phyloP scores from a whole-genome alignment of 2,329 filamentous ascomycete genomes.

The Calonectria ilicicola region DNA sequence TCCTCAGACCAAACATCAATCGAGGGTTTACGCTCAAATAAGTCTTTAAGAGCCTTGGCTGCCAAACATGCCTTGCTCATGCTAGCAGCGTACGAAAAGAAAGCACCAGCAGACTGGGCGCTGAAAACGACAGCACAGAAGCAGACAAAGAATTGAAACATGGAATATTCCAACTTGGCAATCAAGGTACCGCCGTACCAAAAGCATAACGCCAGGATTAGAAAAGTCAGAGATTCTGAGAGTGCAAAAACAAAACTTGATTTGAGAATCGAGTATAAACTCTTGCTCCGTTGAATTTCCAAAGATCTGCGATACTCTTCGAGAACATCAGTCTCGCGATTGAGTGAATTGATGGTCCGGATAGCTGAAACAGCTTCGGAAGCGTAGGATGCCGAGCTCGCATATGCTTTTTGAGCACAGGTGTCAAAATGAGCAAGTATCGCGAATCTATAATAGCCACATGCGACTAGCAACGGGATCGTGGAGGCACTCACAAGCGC shows the following conservation, averaged over 20 bases:
- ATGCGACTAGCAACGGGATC: neutral
- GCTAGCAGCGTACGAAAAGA: constrained; percentile 88
- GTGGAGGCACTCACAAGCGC: constrained; percentile 54
- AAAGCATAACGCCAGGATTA: constrained; percentile 11
- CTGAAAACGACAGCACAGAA: constrained; percentile 56
- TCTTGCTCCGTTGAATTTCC: neutral
- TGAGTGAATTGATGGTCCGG: neutral
- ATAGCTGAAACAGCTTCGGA: neutral
- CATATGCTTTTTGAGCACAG: neutral
- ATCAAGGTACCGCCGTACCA: constrained; percentile 33
- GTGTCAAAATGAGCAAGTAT: neutral
- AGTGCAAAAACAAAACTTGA: neutral
- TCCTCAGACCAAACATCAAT: constrained; percentile 82
- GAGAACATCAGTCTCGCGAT: neutral
- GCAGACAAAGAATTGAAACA: constrained; percentile 34
- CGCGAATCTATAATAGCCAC: neutral
- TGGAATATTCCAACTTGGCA: constrained; percentile 19
- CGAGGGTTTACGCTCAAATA: constrained; percentile 81
- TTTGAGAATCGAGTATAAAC: neutral
- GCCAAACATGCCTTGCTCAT: constrained; percentile 89
- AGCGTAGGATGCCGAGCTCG: neutral
- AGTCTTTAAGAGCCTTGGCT: constrained; percentile 78
- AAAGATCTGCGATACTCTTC: neutral
- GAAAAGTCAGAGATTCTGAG: neutral
- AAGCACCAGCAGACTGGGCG: constrained; percentile 85